phyloP scores from a whole-genome alignment of 2,329 filamentous ascomycete species.

The Allantophomopsis cytisporea region DNA sequence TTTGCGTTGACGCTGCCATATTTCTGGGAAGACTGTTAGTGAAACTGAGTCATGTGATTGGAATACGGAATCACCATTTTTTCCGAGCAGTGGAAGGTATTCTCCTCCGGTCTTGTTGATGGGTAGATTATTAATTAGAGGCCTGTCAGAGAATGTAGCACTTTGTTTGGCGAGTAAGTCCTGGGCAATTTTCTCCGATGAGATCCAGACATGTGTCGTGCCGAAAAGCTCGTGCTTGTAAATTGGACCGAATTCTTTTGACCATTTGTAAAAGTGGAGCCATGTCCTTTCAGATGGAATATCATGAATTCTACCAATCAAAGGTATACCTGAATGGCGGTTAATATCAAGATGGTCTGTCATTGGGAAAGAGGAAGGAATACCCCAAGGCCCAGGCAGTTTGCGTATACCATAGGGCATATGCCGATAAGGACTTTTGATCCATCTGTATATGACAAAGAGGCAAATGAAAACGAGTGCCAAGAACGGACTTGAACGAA shows the following conservation, averaged over 20 bases:
- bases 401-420: no score
- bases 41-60: neutral
- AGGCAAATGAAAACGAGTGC: no score
- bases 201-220: slow-evolving; percentile 29
- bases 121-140: slow-evolving; percentile 18
- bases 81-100: slow-evolving; percentile 27
- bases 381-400: no score
- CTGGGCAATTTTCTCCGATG: slow-evolving; percentile 24
- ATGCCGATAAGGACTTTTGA: no score
- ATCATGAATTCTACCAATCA: slow-evolving; percentile 28
- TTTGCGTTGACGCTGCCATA: slow-evolving; percentile 33
- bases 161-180: slow-evolving; percentile 23
- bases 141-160: slow-evolving; percentile 1
- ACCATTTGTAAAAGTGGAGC: slow-evolving; percentile 32
- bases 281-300: slow-evolving; percentile 24
- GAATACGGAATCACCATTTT: slow-evolving; percentile 18
- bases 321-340: slow-evolving; percentile 19
- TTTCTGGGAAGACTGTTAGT: slow-evolving; percentile 19
- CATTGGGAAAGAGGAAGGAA: no score
- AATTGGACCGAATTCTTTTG: slow-evolving; percentile 27
- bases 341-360: no score
- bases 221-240: slow-evolving; percentile 29
- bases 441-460: no score
- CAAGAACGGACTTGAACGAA: no score
- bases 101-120: slow-evolving; percentile 29